Evolutionary conservation across 1,284 basidiomycete genomes (phyloP), one percentile per base, ranked within the genome.

Genomic region (Irpex lacteus): DNA sequence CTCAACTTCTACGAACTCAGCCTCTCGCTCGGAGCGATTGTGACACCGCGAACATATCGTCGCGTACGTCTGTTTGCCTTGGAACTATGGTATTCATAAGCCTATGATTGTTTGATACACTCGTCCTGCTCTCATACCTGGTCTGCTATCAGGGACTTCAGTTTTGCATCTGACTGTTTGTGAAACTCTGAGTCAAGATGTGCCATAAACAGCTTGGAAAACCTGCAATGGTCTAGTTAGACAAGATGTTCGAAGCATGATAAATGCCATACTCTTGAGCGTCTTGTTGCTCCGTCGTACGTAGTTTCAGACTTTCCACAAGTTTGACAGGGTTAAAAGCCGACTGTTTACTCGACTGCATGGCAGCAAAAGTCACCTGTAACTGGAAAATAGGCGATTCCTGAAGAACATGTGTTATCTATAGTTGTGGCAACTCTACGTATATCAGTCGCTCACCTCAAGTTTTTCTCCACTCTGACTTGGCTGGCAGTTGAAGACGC

Each of bases 151-250:
- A 96, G 81, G 5, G 85, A 85, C 67, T 81, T 85, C 15, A 95
- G 77, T 8, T 77, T 76, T 1, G 86, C 82, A 60, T 84, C 78
- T 1, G 81, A 77, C 72, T 95, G 90, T 70, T 90, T 92, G 76
- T 87, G 85, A 74, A 97, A 96, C 75, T 96, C 93, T 18, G 81
- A 81, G 65, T 92, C 91, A 32, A 98, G 82, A 71, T 95, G 88
- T 4, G 88, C 88, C 85, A 97, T 91, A 77, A 98, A 97, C 15
- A 98, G 82, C 71, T 98, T 97, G 0, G 93, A 94, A 73, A 98
- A 98, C 72, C 95, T 96, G 70, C 2, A 44, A n/a, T 63, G 37
- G 13, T 59, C 44, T 11, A 40, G 36, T 70, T 60, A 71, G 63
- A 21, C 5, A 69, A n/a, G 8, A 63, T 63, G 44, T 57, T 38